A percentile compares a stretch with the other conserved stretches of the same genome.
phyloP scores from a whole-genome alignment of 345 rosid species.

The Arabis alpina region DNA sequence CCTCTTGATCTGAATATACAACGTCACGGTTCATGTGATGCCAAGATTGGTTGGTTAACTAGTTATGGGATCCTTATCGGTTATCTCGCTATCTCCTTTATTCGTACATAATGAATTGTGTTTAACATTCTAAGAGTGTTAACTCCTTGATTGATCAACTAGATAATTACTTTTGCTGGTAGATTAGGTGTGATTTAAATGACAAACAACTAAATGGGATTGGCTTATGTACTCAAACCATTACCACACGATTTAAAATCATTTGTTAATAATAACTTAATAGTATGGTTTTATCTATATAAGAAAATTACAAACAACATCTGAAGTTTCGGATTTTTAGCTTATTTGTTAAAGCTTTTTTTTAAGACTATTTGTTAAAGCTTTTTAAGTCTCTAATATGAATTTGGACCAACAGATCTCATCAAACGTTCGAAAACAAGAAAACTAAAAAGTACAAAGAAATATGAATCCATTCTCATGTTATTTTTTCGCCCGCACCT shows the following conservation, averaged over 20 bases:
- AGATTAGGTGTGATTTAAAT: constrained; percentile 27
- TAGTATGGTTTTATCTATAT: too few species aligned
- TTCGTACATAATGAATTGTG: neutral
- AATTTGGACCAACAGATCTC: constrained; percentile 22
- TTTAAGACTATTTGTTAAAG: neutral
- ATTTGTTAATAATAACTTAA: too few species aligned
- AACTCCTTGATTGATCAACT: neutral
- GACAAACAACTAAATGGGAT: constrained; percentile 27
- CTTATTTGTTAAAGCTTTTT: neutral
- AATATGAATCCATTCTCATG: constrained; percentile 3
- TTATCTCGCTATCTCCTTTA: neutral
- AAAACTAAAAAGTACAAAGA: neutral
- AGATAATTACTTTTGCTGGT: constrained; percentile 24
- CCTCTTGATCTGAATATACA: constrained; percentile 4
- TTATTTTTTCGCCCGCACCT: constrained; percentile 30
- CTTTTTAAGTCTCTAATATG: neutral
- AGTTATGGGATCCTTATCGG: constrained; percentile 25
- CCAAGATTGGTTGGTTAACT: constrained; percentile 33
- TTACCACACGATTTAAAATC: neutral
- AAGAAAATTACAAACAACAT: too few species aligned
- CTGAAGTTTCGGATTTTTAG: neutral
- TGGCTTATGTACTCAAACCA: neutral
- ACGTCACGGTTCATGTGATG: constrained; percentile 21
- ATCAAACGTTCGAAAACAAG: too few species aligned
- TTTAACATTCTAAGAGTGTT: neutral